Evolutionary conservation across 495 filamentous ascomycete species (phyloP).

Genomic region (Hypomontagnella monticulosa): DNA sequence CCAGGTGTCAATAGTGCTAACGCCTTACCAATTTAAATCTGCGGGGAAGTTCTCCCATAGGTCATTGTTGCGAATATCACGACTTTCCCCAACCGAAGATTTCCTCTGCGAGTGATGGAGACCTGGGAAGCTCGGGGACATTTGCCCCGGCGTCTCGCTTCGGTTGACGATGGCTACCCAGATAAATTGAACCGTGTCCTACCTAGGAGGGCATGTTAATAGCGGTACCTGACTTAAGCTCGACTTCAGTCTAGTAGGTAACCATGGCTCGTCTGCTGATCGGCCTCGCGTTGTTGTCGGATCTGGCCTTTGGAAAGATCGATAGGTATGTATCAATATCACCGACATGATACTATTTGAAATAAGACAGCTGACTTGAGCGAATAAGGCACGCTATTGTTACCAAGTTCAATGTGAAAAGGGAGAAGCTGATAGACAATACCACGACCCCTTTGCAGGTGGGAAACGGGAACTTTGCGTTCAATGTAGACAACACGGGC

Average conservation of each 20-base stretch:
- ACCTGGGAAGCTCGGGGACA: conserved; percentile 11
- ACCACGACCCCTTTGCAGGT: conserved; percentile 60
- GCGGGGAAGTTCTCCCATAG: conserved; percentile 6
- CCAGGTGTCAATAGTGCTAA: conserved; percentile 1
- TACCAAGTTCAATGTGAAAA: conserved; percentile 28
- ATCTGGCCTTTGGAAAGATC: conserved; percentile 22
- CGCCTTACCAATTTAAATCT: not conserved
- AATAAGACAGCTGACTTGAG: not conserved
- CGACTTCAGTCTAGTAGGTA: not conserved
- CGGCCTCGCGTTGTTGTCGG: conserved; percentile 6
- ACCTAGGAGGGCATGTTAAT: not conserved
- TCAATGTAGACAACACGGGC: conserved; percentile 63
- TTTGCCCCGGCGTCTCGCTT: conserved; percentile 22
- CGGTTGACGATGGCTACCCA: not conserved
- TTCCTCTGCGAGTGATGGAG: not conserved
- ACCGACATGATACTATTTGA: not conserved
- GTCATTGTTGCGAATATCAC: not conserved
- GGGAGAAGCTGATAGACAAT: conserved; percentile 33
- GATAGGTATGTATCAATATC: conserved; percentile 19
- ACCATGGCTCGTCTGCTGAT: conserved; percentile 16
- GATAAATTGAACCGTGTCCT: conserved; percentile 1
- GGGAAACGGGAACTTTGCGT: conserved; percentile 65
- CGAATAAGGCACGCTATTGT: conserved; percentile 21
- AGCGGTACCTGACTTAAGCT: not conserved
- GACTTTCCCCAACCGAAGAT: not conserved